A percentile compares a stretch with the other conserved stretches of the same genome.
phyloP scores from a whole-genome alignment of 2,329 filamentous ascomycete species.

The Stachybotrys chlorohalonatus region DNA sequence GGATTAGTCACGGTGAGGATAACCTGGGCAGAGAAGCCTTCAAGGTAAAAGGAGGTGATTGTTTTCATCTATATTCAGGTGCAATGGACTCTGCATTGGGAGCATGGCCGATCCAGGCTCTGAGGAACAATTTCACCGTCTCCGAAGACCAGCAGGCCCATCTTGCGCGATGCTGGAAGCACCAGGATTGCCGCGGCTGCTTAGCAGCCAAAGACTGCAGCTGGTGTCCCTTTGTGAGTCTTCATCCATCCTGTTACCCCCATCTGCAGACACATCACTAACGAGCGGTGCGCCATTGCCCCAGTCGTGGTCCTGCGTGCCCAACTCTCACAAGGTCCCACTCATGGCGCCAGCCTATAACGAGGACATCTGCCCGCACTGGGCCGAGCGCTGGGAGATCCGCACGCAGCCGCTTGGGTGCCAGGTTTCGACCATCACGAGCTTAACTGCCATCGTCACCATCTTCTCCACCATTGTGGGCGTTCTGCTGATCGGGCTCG shows the following conservation, averaged over 20 bases:
- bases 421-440: constrained; percentile 23
- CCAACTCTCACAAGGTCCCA: constrained; percentile 35
- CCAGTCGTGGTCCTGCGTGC: constrained; percentile 45
- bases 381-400: constrained; percentile 30
- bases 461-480: constrained; percentile 18
- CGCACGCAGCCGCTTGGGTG: constrained; percentile 26
- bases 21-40: too few relatives aligned
- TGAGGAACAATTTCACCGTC: constrained; percentile 21
- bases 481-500: constrained; percentile 12
- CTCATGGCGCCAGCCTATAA: constrained; percentile 42
- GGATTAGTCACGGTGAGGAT: neutral
- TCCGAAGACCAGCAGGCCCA: constrained; percentile 24
- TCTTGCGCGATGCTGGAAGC: constrained; percentile 40
- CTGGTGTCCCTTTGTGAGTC: constrained; percentile 44
- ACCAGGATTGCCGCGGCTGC: constrained; percentile 38
- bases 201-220: constrained; percentile 33
- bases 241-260: neutral
- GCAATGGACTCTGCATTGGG: neutral
- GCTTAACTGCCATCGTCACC: constrained; percentile 16
- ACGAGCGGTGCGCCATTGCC: neutral
- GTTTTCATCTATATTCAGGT: neutral
- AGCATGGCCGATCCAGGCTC: constrained; percentile 1
- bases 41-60: too few relatives aligned
- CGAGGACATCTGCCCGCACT: constrained; percentile 41
- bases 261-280: neutral